phyloP scores from a whole-genome alignment of 768 basidiomycete genomes.

The Mycena alexandri region DNA sequence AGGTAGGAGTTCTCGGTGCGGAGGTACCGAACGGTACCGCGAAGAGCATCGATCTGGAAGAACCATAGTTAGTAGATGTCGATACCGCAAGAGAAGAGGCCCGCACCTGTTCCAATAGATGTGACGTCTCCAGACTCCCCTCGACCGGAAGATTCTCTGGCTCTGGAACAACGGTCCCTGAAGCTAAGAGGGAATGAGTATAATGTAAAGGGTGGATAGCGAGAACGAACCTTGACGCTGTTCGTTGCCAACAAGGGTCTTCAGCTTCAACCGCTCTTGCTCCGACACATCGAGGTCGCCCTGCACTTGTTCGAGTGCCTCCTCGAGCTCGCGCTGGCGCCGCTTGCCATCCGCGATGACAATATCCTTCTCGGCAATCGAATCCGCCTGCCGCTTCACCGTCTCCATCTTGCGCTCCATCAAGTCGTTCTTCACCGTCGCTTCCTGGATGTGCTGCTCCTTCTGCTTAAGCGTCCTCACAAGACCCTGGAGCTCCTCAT shows the following conservation, averaged over 20 bases:
- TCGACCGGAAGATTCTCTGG: slow-evolving; percentile 77
- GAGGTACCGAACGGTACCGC: slow-evolving; percentile 92
- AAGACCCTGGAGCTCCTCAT: slow-evolving; percentile 91
- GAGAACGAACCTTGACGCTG: slow-evolving; percentile 73
- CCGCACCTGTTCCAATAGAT: slow-evolving; percentile 87
- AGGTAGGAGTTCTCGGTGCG: slow-evolving; percentile 94
- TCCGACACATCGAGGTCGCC: slow-evolving; percentile 88
- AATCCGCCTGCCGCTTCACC: slow-evolving; percentile 90
- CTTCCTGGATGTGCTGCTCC: slow-evolving; percentile 92
- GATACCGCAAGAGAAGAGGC: slow-evolving; percentile 4
- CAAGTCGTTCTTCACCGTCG: slow-evolving; percentile 91
- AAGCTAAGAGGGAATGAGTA: slow-evolving; percentile 21
- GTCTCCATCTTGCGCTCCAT: slow-evolving; percentile 95
- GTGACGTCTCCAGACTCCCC: slow-evolving; percentile 87
- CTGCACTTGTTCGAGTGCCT: slow-evolving; percentile 94
- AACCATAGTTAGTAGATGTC: slow-evolving; percentile 12
- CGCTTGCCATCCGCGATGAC: slow-evolving; percentile 86
- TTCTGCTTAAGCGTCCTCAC: slow-evolving; percentile 86
- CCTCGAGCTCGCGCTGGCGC: slow-evolving; percentile 91
- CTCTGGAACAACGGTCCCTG: slow-evolving; percentile 43
- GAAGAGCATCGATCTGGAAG: slow-evolving; percentile 88
- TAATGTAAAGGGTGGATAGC: slow-evolving; percentile 1
- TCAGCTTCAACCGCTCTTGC: slow-evolving; percentile 89
- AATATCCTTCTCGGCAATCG: slow-evolving; percentile 82
- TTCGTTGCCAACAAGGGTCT: slow-evolving; percentile 71